Evolutionary conservation across 371 early-diverging fungal genomes (phyloP).

Genomic region (Zancudomyces culisetae): DNA sequence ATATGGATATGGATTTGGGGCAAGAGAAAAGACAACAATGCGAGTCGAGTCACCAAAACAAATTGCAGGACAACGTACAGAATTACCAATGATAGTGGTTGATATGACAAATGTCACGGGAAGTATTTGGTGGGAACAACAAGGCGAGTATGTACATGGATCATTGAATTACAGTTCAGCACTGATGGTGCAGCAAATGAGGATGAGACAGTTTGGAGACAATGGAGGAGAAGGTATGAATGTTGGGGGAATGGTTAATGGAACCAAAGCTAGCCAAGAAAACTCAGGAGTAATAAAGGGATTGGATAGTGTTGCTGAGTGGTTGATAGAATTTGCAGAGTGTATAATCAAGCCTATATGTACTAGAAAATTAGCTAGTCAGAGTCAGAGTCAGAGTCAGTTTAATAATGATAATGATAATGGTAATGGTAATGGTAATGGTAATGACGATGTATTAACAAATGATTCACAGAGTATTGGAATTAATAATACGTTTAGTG

Average conservation of each 20-base stretch:
- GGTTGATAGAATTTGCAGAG: slow-evolving; percentile 2
- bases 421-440: not conserved
- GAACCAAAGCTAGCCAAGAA: not conserved
- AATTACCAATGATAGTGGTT: not conserved
- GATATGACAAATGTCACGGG: not conserved
- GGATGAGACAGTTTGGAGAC: too few relatives aligned
- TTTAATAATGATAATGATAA: not conserved
- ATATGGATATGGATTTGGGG: not conserved
- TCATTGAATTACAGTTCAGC: not conserved
- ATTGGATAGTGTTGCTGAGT: not conserved
- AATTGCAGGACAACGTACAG: not conserved
- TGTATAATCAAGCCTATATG: not conserved
- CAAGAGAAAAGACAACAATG: not conserved
- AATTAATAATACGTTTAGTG: not conserved
- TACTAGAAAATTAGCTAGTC: not conserved
- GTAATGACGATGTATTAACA: too few relatives aligned
- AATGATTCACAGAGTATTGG: not conserved
- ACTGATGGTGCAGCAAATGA: not conserved
- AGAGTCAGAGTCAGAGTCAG: not conserved
- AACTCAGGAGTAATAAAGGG: not conserved
- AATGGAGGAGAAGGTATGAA: too few relatives aligned
- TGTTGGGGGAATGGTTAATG: not conserved
- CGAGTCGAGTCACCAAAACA: not conserved
- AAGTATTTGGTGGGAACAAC: not conserved
- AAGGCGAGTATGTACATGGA: not conserved